Evolutionary conservation across 805 yeast genomes (phyloP).

Genomic region (Monosporozyma yasuniensis): DNA sequence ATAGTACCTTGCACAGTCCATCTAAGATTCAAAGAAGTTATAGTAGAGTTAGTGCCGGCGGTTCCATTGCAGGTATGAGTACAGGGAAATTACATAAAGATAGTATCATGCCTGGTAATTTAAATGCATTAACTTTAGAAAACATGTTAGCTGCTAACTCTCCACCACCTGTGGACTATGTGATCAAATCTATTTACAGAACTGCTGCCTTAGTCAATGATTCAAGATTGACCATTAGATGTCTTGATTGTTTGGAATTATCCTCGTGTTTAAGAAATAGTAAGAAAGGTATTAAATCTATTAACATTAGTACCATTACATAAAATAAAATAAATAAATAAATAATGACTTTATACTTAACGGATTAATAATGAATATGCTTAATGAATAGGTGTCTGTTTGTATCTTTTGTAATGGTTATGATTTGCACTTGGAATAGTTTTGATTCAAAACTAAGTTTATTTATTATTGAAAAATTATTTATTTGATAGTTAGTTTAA

Average conservation of each 20-base stretch:
- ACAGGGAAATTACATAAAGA: conserved; percentile 8
- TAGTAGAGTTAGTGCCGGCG: conserved; percentile 2
- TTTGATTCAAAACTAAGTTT: too few relatives aligned
- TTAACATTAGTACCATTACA: neutral
- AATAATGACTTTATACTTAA: neutral
- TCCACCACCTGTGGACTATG: conserved; percentile 45
- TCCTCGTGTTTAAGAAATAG: conserved; percentile 18
- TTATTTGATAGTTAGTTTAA: neutral
- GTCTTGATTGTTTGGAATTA: conserved; percentile 27
- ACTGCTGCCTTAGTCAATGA: conserved; percentile 55
- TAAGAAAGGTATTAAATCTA: conserved; percentile 9
- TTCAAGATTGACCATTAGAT: conserved; percentile 44
- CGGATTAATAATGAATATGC: neutral
- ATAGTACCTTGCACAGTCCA: conserved; percentile 6
- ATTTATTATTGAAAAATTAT: neutral
- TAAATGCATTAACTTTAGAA: conserved; percentile 41
- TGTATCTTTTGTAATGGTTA: too few relatives aligned
- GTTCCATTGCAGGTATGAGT: conserved; percentile 1
- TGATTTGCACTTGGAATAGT: too few relatives aligned
- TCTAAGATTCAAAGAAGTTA: conserved; percentile 2
- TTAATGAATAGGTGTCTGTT: too few relatives aligned
- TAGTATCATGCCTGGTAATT: conserved; percentile 7
- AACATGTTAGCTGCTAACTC: conserved; percentile 47
- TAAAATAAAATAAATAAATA: neutral
- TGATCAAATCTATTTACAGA: conserved; percentile 53